Evolutionary conservation across 1,284 basidiomycete species (phyloP).

Genomic region (Boletus semigastroideus): DNA sequence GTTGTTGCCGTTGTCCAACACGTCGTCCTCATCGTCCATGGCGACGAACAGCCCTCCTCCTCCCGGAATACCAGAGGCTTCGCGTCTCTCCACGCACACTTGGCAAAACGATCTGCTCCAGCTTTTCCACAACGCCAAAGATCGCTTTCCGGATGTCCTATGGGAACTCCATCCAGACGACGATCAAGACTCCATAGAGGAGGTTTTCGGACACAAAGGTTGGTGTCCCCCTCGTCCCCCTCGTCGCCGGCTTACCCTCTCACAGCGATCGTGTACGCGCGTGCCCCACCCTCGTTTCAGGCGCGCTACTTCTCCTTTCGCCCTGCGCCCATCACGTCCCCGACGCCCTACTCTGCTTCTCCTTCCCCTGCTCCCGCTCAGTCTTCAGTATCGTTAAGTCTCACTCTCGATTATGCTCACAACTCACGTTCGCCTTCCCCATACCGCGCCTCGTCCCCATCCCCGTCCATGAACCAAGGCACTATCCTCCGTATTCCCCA

Average conservation of each 20-base stretch:
- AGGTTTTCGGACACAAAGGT: slow-evolving; percentile 93
- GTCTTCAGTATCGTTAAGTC: slow-evolving; percentile 60
- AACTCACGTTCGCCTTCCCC: slow-evolving; percentile 59
- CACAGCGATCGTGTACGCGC: slow-evolving; percentile 88
- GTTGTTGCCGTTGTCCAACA: slow-evolving; percentile 3
- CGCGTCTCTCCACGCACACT: slow-evolving; percentile 55
- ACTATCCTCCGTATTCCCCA: slow-evolving; percentile 59
- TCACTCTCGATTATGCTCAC: slow-evolving; percentile 45
- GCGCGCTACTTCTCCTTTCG: slow-evolving; percentile 79
- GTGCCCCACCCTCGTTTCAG: slow-evolving; percentile 87
- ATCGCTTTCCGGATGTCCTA: slow-evolving; percentile 89
- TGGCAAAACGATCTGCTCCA: slow-evolving; percentile 80
- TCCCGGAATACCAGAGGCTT: slow-evolving; percentile 60
- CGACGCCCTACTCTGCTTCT: slow-evolving; percentile 56
- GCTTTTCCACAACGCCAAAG: slow-evolving; percentile 78
- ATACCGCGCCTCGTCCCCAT: slow-evolving; percentile 44
- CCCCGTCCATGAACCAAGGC: slow-evolving; percentile 40
- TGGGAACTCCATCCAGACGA: slow-evolving; percentile 72
- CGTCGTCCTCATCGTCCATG: slow-evolving; percentile 31
- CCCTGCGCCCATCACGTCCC: slow-evolving; percentile 53
- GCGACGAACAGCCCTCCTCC: slow-evolving; percentile 37
- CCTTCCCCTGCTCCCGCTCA: slow-evolving; percentile 53
- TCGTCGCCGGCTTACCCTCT: slow-evolving; percentile 10
- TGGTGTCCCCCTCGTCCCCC: slow-evolving; percentile 15
- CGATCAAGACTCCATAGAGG: slow-evolving; percentile 49